Evolutionary conservation across 768 basidiomycete species (phyloP).

Genomic region (Calocybe indica): DNA sequence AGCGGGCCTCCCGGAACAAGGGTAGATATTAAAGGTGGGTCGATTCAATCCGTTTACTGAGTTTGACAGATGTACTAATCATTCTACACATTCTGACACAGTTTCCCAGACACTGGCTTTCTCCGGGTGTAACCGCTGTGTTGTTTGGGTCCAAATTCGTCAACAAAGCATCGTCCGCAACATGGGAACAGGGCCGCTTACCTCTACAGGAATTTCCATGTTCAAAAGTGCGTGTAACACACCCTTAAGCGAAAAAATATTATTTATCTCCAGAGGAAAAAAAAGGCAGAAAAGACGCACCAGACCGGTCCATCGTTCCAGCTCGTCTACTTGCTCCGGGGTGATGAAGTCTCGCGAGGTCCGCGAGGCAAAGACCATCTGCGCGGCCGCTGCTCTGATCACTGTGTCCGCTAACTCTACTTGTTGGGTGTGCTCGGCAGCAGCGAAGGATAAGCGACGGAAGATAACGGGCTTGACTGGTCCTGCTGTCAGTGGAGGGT

Average conservation of each 20-base stretch:
- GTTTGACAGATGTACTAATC: conserved; percentile 5
- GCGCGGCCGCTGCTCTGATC: conserved; percentile 74
- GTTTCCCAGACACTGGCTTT: conserved; percentile 54
- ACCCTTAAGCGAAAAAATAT: conserved; percentile 23
- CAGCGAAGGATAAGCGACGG: neutral
- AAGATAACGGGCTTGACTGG: conserved; percentile 34
- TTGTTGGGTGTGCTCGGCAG: too few species aligned
- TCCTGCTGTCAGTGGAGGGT: conserved; percentile 39
- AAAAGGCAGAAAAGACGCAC: conserved; percentile 18
- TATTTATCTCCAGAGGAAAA: conserved; percentile 6
- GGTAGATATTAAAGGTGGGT: too few species aligned
- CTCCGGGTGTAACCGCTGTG: conserved; percentile 47
- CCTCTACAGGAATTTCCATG: conserved; percentile 43
- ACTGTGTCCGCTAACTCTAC: conserved; percentile 21
- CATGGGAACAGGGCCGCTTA: conserved; percentile 23
- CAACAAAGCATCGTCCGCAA: conserved; percentile 6
- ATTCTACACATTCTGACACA: conserved; percentile 8
- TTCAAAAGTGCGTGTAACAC: conserved; percentile 51
- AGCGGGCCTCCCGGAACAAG: too few species aligned
- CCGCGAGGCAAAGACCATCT: conserved; percentile 80
- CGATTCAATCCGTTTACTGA: conserved; percentile 5
- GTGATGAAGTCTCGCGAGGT: conserved; percentile 69
- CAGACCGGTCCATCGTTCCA: conserved; percentile 59
- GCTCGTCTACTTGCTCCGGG: conserved; percentile 50
- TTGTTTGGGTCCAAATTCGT: neutral